Base-by-base conservation (phyloP, 768 basidiomycete species). In the Russula earlei region DNA sequence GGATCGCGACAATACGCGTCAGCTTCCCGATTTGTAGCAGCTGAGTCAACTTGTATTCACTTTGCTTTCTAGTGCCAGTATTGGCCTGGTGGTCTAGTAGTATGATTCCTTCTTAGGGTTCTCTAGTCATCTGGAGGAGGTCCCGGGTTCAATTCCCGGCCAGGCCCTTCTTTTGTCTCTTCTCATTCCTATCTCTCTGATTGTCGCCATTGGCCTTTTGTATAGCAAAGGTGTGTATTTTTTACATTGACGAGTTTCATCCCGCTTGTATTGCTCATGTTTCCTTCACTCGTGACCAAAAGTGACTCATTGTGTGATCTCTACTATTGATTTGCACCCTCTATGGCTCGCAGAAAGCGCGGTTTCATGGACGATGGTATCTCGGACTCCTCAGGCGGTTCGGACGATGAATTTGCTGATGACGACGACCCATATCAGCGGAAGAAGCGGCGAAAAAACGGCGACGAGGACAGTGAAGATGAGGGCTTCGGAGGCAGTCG, bases 131-230 rank as follows among this genome's bases (percentile, higher is more conserved):
- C 37, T 83, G 79, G 82, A 84, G 83, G 83, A 85, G 84, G 85
- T 85, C 82, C 83, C 78, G 83, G 83, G 84, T 85, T 87, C 84
- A 84, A 85, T 84, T 84, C 84, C 83, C 83, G 79, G 82, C 78
- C 76, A 83, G 82, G 83, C 81, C 82, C 77, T 49, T 40, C 11
- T 46, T 27, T 29, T 47, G 22, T 22, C 11, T n/a, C 17, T 40
- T 17, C 14, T n/a, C 22, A 8, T 17, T 17, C 24, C 15, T 11
- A 19, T 22, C 8, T 25, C 7, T 20, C 22, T 27, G 27, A 31
- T 43, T n/a, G 8, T 27, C 14, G 15, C 17, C 3, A 14, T 29
- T 14, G n/a, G 8, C 22, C 10, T 33, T 38, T 27, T 37, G 15
- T 22, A 17, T 9, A 34, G 15, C 2, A 34, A 27, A 7, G 1